Evolutionary conservation across 257 asterid species (phyloP), one percentile per base, ranked within the genome.

Genomic region (Salvia splendens): DNA sequence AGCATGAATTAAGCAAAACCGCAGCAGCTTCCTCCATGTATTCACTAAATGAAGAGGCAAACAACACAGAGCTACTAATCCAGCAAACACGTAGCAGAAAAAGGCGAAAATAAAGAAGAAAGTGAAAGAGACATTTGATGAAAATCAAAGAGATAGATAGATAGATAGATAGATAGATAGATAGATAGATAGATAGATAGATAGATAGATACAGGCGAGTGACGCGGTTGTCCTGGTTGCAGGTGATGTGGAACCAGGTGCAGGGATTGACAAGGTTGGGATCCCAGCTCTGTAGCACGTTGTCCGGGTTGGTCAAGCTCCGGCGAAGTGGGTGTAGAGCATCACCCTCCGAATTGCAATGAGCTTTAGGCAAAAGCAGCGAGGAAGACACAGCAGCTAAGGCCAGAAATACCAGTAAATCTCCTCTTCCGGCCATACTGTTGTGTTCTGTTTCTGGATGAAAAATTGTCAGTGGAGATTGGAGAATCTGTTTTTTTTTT

Each of bases 211-310:
- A 85, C 92, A 85, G 67, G 76, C 92, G 87, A 48, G 89, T 85
- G 72, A 83, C 92, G 49, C 40, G 82, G 73, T 79, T 79, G 74
- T 85, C 89, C 46, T 76, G 77, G 74, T 77, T 81, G 80, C 89
- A 84, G 77, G 87, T 84, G 79, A 84, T 65, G 65, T 84, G 89
- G 74, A 84, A 84, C 87, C 87, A 84, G 52, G 85, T 81, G 40
- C 89, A 84, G 5, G 89, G 89, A 75, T 71, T 70, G 32, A 83
- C 89, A 7, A 86, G 86, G 68, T 75, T 81, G 65, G 73, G 85
- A 83, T 86, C 87, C 89, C 92, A 86, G 87, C 92, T 86, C 77
- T 73, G 72, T n/a, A 86, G 85, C 67, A 77, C 87, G 72, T 73
- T 77, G 56, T 83, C 82, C 68, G 85, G 84, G 81, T 86, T 87